phyloP scores from a whole-genome alignment of 306 rosid species.

The Cucurbita pepo region DNA sequence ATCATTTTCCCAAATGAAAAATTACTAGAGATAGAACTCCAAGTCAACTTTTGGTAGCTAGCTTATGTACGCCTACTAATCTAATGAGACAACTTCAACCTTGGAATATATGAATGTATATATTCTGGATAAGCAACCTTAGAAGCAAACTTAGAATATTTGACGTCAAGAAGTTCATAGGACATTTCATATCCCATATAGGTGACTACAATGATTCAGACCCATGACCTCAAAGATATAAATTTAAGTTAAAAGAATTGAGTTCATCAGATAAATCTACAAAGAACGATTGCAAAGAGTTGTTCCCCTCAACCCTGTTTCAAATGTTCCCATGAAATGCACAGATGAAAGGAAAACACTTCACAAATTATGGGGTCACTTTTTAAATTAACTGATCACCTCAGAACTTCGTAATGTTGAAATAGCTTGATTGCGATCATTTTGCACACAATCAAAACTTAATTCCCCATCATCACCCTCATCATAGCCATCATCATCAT shows the following conservation, averaged over 20 bases:
- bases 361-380: not conserved
- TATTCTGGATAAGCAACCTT: too few relatives aligned
- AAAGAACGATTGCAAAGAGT: not conserved
- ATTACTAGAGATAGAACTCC: not conserved
- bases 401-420: slow-evolving; percentile 36
- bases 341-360: not conserved
- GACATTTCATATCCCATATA: not conserved
- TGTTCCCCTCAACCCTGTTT: not conserved
- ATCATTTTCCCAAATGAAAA: not conserved
- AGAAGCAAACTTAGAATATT: not conserved
- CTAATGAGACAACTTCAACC: not conserved
- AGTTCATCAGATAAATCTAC: not conserved
- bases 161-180: not conserved
- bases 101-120: not conserved
- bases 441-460: slow-evolving; percentile 68
- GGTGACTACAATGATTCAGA: not conserved
- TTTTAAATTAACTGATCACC: slow-evolving; percentile 38
- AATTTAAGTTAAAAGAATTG: not conserved
- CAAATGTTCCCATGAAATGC: not conserved
- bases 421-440: slow-evolving; percentile 41
- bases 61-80: too few relatives aligned
- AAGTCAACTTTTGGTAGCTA: not conserved
- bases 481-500: slow-evolving; percentile 29
- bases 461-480: slow-evolving; percentile 68
- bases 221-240: not conserved